Conservation (phyloP, 2,329 filamentous ascomycete species). For the Colletotrichum sp. region DNA sequence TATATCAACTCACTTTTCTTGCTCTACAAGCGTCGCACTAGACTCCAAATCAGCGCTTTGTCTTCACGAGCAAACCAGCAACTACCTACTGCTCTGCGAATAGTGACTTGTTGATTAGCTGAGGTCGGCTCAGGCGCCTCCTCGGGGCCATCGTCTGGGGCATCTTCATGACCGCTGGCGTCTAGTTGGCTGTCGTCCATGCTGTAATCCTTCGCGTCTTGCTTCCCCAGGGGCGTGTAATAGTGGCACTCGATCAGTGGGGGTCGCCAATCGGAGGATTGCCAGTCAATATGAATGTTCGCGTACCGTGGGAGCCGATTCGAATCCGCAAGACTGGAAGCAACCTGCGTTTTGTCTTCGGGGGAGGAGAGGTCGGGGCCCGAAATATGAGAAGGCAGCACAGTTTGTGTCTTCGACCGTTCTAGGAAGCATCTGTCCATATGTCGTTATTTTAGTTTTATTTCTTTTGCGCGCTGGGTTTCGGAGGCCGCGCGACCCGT, state of each 20-base stretch:
- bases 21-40: slow-evolving; percentile 37
- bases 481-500: slow-evolving; percentile 14
- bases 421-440: not conserved
- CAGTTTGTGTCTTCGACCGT: not conserved
- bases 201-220: not conserved
- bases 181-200: slow-evolving; percentile 19
- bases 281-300: not conserved
- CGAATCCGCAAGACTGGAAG: not conserved
- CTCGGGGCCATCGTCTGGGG: slow-evolving; percentile 1
- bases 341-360: not conserved
- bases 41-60: not conserved
- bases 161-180: slow-evolving; percentile 12
- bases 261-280: not conserved
- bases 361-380: slow-evolving; percentile 7
- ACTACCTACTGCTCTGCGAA: slow-evolving; percentile 18
- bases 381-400: slow-evolving; percentile 1
- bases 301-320: not conserved
- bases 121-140: not conserved
- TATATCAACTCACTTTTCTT: slow-evolving; percentile 32
- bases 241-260: not conserved
- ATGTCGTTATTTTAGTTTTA: slow-evolving; percentile 10
- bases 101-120: not conserved
- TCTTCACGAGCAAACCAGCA: too few species aligned
- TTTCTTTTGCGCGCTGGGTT: not conserved
- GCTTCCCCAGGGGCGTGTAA: not conserved